Conservation (phyloP, 108 stramenopile species). For the Skeletonema grethae region DNA sequence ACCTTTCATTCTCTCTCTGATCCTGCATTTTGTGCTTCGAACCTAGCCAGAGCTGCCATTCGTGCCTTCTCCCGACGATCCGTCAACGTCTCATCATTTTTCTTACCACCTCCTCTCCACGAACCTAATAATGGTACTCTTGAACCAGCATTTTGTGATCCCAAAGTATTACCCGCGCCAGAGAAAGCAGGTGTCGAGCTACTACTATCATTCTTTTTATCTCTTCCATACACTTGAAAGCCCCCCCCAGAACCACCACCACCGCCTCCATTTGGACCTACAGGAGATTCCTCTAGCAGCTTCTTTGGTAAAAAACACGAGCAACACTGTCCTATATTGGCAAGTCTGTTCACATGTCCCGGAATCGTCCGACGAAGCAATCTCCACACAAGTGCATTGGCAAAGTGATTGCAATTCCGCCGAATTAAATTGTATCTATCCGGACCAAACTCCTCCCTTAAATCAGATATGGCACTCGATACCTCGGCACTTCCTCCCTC, state of each 20-base stretch:
- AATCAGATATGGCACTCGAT: constrained; percentile 66
- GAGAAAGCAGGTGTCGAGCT: constrained; percentile 44
- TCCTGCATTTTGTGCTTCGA: constrained; percentile 48
- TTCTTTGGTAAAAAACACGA: constrained; percentile 83
- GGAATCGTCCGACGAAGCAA: constrained; percentile 72
- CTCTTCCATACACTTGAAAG: constrained; percentile 49
- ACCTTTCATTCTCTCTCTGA: constrained; percentile 29
- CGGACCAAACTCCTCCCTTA: constrained; percentile 67
- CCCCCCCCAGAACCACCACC: constrained; percentile 16
- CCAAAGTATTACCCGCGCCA: constrained; percentile 58
- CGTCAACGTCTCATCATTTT: constrained; percentile 58
- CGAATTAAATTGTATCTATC: constrained; percentile 77
- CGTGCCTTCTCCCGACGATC: constrained; percentile 83
- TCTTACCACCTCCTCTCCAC: constrained; percentile 27
- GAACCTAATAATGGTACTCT: constrained; percentile 41
- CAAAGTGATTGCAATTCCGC: constrained; percentile 94
- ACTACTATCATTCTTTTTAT: constrained; percentile 30
- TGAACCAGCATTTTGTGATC: constrained; percentile 27
- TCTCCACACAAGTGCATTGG: constrained; percentile 80
- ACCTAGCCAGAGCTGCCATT: constrained; percentile 76
- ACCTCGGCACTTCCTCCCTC: constrained; percentile 77
- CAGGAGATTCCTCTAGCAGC: constrained; percentile 79
- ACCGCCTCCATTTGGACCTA: constrained; percentile 55
- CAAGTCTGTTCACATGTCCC: constrained; percentile 85
- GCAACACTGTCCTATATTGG: constrained; percentile 79